Percentiles rank a stretch among this genome's conserved stretches.
These are phyloP conservation scores for Lactifluus piperatus DNA, from an alignment of 768 basidiomycete genomes.

Conservation along the genomic window DNA sequence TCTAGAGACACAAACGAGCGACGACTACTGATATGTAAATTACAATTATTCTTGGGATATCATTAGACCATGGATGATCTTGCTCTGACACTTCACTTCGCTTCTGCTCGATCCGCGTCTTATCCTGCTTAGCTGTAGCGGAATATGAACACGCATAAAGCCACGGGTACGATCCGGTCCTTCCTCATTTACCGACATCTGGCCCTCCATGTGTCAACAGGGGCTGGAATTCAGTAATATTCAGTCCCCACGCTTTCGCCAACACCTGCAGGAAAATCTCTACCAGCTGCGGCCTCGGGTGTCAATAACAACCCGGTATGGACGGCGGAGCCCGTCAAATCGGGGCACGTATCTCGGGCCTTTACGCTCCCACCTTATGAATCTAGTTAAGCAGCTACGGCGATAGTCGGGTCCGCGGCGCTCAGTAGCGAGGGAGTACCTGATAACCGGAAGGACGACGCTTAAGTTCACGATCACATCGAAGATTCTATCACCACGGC, in stretches of 20 bases:
- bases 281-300: slow-evolving; percentile 1
- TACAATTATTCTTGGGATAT: too few relatives aligned
- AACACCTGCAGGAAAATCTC: slow-evolving; percentile 2
- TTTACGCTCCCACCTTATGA: slow-evolving; percentile 15
- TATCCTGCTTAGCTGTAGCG: too few relatives aligned
- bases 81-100: too few relatives aligned
- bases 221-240: slow-evolving; percentile 31
- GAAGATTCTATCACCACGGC: too few relatives aligned
- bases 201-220: slow-evolving; percentile 13
- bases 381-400: neutral
- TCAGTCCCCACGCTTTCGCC: too few relatives aligned
- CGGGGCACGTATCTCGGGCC: slow-evolving; percentile 1
- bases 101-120: too few relatives aligned
- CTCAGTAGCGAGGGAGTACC: slow-evolving; percentile 31
- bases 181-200: too few relatives aligned
- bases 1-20: too few relatives aligned
- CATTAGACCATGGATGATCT: too few relatives aligned
- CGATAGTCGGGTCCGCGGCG: neutral
- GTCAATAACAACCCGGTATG: neutral
- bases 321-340: neutral
- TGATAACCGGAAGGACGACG: slow-evolving; percentile 50
- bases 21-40: too few relatives aligned
- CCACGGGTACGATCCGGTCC: too few relatives aligned
- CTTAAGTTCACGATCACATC: slow-evolving; percentile 22
- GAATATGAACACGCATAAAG: too few relatives aligned